These are phyloP conservation scores for Trichoderma orchidacearum DNA, from an alignment of 495 filamentous ascomycete genomes.

Conservation along the genomic window DNA sequence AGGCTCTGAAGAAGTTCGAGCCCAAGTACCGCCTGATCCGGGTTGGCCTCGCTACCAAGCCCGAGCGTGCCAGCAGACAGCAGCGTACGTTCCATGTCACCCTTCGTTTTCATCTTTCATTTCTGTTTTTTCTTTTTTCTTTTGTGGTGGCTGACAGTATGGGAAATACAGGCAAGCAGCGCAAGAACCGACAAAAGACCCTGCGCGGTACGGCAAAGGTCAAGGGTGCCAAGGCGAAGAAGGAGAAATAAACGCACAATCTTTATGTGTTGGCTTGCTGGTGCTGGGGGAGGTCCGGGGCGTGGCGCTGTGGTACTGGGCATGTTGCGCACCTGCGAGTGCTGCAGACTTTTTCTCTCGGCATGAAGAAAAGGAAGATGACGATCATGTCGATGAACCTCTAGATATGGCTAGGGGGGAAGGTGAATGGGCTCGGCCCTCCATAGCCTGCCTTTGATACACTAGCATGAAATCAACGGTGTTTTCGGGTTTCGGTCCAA, in stretches of 20 bases:
- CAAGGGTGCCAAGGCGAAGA: slow-evolving; percentile 73
- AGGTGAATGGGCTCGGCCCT: not conserved
- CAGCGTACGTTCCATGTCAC: slow-evolving; percentile 83
- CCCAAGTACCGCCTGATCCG: slow-evolving; percentile 92
- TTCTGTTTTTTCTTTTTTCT: not conserved
- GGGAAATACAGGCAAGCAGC: slow-evolving; percentile 79
- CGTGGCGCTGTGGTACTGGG: not conserved
- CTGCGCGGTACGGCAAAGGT: slow-evolving; percentile 89
- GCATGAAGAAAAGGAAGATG: not conserved
- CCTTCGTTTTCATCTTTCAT: not conserved
- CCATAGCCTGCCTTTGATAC: not conserved
- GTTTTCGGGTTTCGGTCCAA: slow-evolving; percentile 1
- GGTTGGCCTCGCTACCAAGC: slow-evolving; percentile 78
- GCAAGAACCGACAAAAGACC: slow-evolving; percentile 99
- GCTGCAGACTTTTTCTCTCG: slow-evolving; percentile 2
- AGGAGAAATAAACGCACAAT: slow-evolving; percentile 38
- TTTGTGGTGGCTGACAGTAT: slow-evolving; percentile 18
- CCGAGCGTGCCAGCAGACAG: slow-evolving; percentile 92
- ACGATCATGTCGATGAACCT: not conserved
- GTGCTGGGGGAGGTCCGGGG: not conserved
- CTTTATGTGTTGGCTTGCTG: not conserved
- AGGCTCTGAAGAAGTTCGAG: slow-evolving; percentile 99
- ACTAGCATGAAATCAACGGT: slow-evolving; percentile 1
- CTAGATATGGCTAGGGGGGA: not conserved
- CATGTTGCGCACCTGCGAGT: not conserved